Percentiles rank a stretch among this genome's conserved stretches.
phyloP scores from a whole-genome alignment of 2,329 filamentous ascomycete species.

The Neonectria punicea region DNA sequence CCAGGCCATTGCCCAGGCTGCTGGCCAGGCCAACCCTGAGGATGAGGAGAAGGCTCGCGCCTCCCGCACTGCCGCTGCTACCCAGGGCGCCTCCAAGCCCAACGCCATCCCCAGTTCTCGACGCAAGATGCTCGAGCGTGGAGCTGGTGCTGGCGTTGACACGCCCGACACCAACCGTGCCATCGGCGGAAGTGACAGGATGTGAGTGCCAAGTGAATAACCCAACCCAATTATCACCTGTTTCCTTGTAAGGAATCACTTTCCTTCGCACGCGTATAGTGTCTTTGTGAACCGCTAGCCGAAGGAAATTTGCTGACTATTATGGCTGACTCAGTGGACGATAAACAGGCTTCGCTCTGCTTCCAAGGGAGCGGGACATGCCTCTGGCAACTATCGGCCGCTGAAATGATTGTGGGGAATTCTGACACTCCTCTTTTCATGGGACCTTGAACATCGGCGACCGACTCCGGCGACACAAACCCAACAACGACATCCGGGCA shows the following conservation, averaged over 20 bases:
- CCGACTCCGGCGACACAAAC: slow-evolving; percentile 40
- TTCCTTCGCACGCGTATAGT: slow-evolving; percentile 83
- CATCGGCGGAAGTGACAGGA: slow-evolving; percentile 87
- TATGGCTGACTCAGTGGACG: slow-evolving; percentile 85
- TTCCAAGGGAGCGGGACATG: slow-evolving; percentile 72
- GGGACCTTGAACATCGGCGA: slow-evolving; percentile 33
- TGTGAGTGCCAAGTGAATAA: slow-evolving; percentile 82
- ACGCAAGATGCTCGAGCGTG: slow-evolving; percentile 84
- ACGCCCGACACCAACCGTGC: slow-evolving; percentile 79
- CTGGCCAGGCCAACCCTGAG: slow-evolving; percentile 73
- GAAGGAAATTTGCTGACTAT: slow-evolving; percentile 78
- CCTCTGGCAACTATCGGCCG: slow-evolving; percentile 53
- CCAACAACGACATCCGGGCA: slow-evolving; percentile 43
- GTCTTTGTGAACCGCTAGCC: slow-evolving; percentile 74
- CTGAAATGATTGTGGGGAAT: slow-evolving; percentile 42
- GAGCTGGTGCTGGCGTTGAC: slow-evolving; percentile 67
- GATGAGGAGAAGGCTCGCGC: slow-evolving; percentile 81
- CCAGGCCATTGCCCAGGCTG: slow-evolving; percentile 89
- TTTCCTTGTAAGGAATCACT: slow-evolving; percentile 89
- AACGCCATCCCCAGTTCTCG: slow-evolving; percentile 80
- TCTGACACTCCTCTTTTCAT: slow-evolving; percentile 27
- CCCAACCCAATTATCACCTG: slow-evolving; percentile 51
- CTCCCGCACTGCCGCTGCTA: slow-evolving; percentile 73
- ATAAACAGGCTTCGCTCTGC: slow-evolving; percentile 86
- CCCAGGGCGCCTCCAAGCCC: slow-evolving; percentile 73